These are phyloP conservation scores for Hyparrhenia diplandra DNA, from an alignment of 176 grass and related monocot genomes.

Conservation along the genomic window DNA sequence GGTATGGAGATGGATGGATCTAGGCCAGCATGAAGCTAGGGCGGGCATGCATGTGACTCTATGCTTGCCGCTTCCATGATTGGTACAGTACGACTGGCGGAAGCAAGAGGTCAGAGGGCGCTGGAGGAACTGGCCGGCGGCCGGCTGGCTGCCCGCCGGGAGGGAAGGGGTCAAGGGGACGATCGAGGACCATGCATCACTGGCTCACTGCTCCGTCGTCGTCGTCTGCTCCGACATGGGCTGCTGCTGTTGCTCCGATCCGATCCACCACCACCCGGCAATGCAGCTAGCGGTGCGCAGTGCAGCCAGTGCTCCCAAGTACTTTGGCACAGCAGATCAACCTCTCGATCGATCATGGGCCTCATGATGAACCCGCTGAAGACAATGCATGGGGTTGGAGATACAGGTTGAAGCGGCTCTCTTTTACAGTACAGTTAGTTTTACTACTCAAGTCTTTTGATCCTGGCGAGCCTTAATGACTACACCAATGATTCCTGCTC, in stretches of 20 bases:
- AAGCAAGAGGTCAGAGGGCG: background rate
- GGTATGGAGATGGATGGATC: background rate
- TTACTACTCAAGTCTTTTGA: background rate
- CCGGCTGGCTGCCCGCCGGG: background rate
- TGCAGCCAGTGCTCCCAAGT: no score
- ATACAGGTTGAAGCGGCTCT: background rate
- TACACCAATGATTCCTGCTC: background rate
- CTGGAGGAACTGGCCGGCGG: background rate
- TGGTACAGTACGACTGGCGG: background rate
- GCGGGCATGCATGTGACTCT: background rate
- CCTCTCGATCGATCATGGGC: background rate
- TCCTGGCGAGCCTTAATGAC: background rate
- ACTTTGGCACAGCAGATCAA: background rate
- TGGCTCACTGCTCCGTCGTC: background rate
- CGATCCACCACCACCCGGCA: background rate
- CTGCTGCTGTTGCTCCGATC: no score
- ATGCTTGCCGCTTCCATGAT: background rate
- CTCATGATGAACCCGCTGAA: conserved; percentile 9
- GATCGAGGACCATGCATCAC: background rate
- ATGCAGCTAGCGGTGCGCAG: background rate
- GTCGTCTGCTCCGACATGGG: no score
- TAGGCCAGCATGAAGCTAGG: background rate
- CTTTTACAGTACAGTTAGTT: background rate
- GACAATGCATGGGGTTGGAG: background rate
- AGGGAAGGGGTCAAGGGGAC: background rate